Conservation (phyloP, 495 filamentous ascomycete genomes). For the Podospora fimiseda region DNA sequence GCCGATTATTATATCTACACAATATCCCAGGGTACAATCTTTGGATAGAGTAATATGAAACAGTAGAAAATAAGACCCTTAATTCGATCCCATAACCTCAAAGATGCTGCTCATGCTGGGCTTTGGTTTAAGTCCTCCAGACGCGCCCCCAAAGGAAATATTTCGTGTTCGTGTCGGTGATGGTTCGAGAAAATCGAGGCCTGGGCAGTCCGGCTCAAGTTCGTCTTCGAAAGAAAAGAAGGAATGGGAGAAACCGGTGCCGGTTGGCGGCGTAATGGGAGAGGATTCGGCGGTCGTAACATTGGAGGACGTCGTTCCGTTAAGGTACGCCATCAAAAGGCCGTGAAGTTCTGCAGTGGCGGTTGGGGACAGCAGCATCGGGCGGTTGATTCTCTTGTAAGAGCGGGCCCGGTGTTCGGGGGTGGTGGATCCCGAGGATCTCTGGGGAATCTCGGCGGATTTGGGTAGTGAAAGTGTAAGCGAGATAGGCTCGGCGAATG, state of each 20-base stretch:
- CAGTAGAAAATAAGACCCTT: constrained; percentile 5
- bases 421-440: constrained; percentile 8
- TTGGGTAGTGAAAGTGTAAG: constrained; percentile 15
- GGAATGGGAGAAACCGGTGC: constrained; percentile 18
- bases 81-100: constrained; percentile 26
- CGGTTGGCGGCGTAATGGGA: constrained; percentile 19
- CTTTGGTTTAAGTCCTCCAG: constrained; percentile 11
- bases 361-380: constrained; percentile 25
- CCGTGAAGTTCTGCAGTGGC: constrained; percentile 29
- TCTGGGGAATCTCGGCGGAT: constrained; percentile 13
- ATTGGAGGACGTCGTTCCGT: constrained; percentile 15
- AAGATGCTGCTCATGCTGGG: constrained; percentile 33
- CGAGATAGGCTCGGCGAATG: constrained; percentile 4
- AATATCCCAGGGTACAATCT: too few relatives aligned
- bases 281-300: constrained; percentile 23
- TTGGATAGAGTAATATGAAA: too few relatives aligned
- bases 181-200: constrained; percentile 33
- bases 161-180: constrained; percentile 19
- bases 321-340: constrained; percentile 27
- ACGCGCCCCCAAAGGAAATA: constrained; percentile 7
- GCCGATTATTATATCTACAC: too few relatives aligned
- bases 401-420: constrained; percentile 16
- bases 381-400: constrained; percentile 34
- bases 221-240: constrained; percentile 16
- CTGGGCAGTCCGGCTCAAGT: constrained; percentile 16